Evolutionary conservation across 1,284 basidiomycete species (phyloP).

Genomic region (Malassezia yamatoensis): DNA sequence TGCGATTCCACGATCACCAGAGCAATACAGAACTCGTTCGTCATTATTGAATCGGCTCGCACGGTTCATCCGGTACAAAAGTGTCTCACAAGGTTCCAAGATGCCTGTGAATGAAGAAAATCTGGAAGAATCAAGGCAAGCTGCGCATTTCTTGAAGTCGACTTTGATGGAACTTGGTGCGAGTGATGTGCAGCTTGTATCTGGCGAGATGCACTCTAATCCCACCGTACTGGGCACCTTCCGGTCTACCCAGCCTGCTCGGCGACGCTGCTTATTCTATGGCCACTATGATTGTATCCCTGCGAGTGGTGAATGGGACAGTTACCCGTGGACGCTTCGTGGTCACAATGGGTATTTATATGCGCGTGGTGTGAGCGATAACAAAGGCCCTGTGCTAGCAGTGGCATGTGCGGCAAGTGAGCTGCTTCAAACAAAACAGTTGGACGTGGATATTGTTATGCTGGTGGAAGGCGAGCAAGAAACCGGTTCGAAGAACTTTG

Average conservation of each 20-base stretch:
- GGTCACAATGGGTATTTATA: constrained; percentile 87
- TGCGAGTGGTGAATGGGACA: constrained; percentile 57
- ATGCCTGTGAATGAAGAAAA: constrained; percentile 51
- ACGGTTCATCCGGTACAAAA: constrained; percentile 7
- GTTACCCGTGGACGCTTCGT: constrained; percentile 69
- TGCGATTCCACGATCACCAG: not conserved
- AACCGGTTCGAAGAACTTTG: constrained; percentile 75
- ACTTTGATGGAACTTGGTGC: constrained; percentile 36
- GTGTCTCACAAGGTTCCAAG: constrained; percentile 5
- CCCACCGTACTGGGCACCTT: constrained; percentile 42
- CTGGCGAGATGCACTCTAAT: constrained; percentile 25
- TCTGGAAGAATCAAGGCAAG: constrained; percentile 58
- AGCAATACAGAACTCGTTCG: not conserved
- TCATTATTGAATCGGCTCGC: constrained; percentile 3
- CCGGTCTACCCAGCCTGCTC: constrained; percentile 7
- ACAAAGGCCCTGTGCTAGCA: constrained; percentile 88
- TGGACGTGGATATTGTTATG: constrained; percentile 79
- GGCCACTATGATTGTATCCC: constrained; percentile 44
- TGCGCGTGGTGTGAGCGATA: constrained; percentile 66
- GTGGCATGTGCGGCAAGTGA: constrained; percentile 78
- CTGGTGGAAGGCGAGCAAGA: constrained; percentile 95
- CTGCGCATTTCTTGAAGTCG: constrained; percentile 35
- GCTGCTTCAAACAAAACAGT: constrained; percentile 60
- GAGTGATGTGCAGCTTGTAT: constrained; percentile 28
- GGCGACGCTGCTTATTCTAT: constrained; percentile 33